Evolutionary conservation across 1,139 yeast genomes (phyloP).

Genomic region (Candida glucosophila): DNA sequence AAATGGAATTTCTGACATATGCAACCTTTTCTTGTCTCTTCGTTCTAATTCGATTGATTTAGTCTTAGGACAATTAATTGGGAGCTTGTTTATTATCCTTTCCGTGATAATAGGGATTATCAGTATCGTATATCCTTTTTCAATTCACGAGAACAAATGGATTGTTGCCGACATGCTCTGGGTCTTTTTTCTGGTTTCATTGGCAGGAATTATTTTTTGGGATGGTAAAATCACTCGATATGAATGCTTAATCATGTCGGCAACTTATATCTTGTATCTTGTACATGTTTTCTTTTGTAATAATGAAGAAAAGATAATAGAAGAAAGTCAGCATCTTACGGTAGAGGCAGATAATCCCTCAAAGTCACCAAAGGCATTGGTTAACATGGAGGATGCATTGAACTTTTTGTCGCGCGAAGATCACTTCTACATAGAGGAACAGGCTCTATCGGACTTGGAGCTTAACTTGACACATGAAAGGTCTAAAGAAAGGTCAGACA

Average conservation of each 20-base stretch:
- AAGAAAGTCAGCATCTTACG: constrained; percentile 6
- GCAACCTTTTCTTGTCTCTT: constrained; percentile 28
- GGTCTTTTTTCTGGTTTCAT: constrained; percentile 24
- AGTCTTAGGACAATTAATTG: constrained; percentile 34
- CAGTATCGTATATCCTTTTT: constrained; percentile 18
- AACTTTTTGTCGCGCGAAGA: constrained; percentile 13
- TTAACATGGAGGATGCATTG: constrained; percentile 20
- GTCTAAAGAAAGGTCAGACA: no score
- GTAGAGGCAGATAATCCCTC: constrained; percentile 3
- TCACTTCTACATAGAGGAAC: constrained; percentile 1
- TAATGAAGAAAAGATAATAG: constrained; percentile 11
- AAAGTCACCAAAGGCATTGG: constrained; percentile 4
- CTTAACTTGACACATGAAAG: no score
- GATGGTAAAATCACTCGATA: constrained; percentile 41
- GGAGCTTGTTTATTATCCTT: constrained; percentile 28
- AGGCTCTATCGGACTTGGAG: no score
- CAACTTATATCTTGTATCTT: constrained; percentile 30
- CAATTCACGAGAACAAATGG: constrained; percentile 11
- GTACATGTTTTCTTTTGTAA: constrained; percentile 14
- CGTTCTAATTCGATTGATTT: constrained; percentile 23
- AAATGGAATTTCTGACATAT: constrained; percentile 33
- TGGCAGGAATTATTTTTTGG: constrained; percentile 29
- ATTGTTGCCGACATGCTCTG: constrained; percentile 25
- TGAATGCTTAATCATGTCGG: constrained; percentile 40
- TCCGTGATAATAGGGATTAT: constrained; percentile 31